These are phyloP conservation scores for Hypoxylon sp. DNA, from an alignment of 2,329 filamentous ascomycete genomes.

Conservation along the genomic window DNA sequence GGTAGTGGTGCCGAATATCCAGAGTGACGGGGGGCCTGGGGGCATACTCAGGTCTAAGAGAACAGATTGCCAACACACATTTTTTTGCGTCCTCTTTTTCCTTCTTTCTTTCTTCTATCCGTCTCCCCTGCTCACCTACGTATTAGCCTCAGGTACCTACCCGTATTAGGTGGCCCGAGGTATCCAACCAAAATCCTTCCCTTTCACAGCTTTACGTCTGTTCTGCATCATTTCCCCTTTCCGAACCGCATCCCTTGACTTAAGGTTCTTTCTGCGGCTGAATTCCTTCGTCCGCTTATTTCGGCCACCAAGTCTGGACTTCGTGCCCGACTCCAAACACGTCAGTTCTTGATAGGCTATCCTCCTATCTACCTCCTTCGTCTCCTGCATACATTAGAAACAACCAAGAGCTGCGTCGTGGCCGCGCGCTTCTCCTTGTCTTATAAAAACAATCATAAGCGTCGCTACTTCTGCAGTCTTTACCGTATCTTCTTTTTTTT, in stretches of 20 bases:
- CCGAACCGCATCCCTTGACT: slow-evolving; percentile 18
- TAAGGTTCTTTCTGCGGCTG: slow-evolving; percentile 32
- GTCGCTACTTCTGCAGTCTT: slow-evolving; percentile 5
- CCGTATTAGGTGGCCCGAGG: not conserved
- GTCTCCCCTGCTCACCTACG: too few species aligned
- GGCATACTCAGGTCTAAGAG: slow-evolving; percentile 1
- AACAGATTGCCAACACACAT: slow-evolving; percentile 14
- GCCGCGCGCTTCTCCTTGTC: slow-evolving; percentile 23
- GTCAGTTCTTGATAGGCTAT: not conserved
- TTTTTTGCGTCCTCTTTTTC: not conserved
- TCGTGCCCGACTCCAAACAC: slow-evolving; percentile 20
- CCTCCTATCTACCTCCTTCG: not conserved
- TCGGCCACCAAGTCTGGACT: not conserved
- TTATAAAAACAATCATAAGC: slow-evolving; percentile 24
- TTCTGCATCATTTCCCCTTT: slow-evolving; percentile 4
- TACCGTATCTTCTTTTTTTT: slow-evolving; percentile 15
- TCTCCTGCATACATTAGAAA: slow-evolving; percentile 10
- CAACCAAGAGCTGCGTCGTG: slow-evolving; percentile 16
- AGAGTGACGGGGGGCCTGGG: too few species aligned
- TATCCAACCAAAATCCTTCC: slow-evolving; percentile 22
- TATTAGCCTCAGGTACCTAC: not conserved
- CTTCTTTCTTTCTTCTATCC: not conserved
- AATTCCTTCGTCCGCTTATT: slow-evolving; percentile 25
- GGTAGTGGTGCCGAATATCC: slow-evolving; percentile 26
- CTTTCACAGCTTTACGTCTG: not conserved